Conservation (phyloP, 306 rosid genomes). For the Cicer pinnatifidum region DNA sequence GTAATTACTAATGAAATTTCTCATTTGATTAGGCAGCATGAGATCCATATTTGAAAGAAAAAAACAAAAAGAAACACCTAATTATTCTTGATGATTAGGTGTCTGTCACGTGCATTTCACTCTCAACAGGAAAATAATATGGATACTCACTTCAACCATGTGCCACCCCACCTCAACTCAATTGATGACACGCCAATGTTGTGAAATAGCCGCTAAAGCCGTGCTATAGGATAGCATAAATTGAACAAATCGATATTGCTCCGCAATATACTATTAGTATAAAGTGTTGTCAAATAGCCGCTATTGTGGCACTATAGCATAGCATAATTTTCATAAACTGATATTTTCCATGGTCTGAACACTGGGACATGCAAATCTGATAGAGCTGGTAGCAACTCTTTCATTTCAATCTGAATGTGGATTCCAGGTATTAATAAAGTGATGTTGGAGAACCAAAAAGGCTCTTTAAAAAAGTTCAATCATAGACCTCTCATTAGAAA, state of each 20-base stretch:
- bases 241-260: too few species aligned
- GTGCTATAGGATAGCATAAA: too few species aligned
- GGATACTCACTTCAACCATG: slow-evolving; percentile 37
- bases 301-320: too few species aligned
- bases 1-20: slow-evolving; percentile 27
- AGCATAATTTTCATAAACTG: too few species aligned
- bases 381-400: slow-evolving; percentile 41
- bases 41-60: slow-evolving; percentile 45
- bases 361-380: slow-evolving; percentile 36
- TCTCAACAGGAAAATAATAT: slow-evolving; percentile 35
- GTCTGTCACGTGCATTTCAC: slow-evolving; percentile 50
- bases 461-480: slow-evolving; percentile 42
- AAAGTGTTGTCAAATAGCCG: too few species aligned
- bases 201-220: too few species aligned
- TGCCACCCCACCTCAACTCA: slow-evolving; percentile 31
- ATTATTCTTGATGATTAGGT: slow-evolving; percentile 43
- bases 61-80: slow-evolving; percentile 32
- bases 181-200: neutral
- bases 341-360: too few species aligned
- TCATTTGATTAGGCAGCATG: slow-evolving; percentile 51
- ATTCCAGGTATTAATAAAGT: slow-evolving; percentile 39
- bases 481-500: slow-evolving; percentile 47
- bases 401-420: slow-evolving; percentile 12
- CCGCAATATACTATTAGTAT: too few species aligned
- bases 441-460: slow-evolving; percentile 42